These are phyloP conservation scores for Juglanconis oblonga DNA, from an alignment of 2,329 filamentous ascomycete genomes.

Conservation along the genomic window DNA sequence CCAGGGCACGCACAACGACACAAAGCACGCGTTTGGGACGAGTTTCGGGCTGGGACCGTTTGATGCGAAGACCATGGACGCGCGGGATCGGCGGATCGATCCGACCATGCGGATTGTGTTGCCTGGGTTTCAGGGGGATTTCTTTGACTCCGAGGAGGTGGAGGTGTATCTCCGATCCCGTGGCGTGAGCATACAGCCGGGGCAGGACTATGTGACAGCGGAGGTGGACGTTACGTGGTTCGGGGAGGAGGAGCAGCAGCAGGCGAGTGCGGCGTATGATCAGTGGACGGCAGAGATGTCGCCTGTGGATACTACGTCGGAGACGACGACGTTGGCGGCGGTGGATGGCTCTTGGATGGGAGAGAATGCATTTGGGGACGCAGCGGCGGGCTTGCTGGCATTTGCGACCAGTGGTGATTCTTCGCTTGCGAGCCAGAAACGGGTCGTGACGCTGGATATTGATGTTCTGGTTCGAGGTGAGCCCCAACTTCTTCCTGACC, in stretches of 20 bases:
- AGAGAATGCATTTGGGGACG: background rate
- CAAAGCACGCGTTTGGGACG: slow-evolving; percentile 26
- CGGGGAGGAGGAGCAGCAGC: slow-evolving; percentile 17
- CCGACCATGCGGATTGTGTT: slow-evolving; percentile 50
- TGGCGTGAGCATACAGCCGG: slow-evolving; percentile 60
- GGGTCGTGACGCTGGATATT: slow-evolving; percentile 25
- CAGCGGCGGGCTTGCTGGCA: background rate
- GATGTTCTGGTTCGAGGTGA: slow-evolving; percentile 26
- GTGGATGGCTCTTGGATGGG: background rate
- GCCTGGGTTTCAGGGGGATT: slow-evolving; percentile 68
- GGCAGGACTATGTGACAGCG: slow-evolving; percentile 57
- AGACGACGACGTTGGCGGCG: background rate
- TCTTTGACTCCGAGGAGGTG: slow-evolving; percentile 74
- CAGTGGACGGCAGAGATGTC: background rate
- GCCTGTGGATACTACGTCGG: background rate
- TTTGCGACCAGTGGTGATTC: background rate
- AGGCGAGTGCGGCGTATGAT: background rate
- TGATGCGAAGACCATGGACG: slow-evolving; percentile 33
- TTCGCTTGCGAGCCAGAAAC: slow-evolving; percentile 3
- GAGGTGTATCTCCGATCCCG: slow-evolving; percentile 67
- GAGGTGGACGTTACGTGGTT: slow-evolving; percentile 50
- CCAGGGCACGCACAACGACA: slow-evolving; percentile 29
- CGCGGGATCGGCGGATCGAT: slow-evolving; percentile 42
- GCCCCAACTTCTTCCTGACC: background rate
- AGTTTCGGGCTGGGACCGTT: slow-evolving; percentile 50